Evolutionary conservation across 1,284 basidiomycete genomes (phyloP).

Genomic region (Ganoderma leucocontextum): DNA sequence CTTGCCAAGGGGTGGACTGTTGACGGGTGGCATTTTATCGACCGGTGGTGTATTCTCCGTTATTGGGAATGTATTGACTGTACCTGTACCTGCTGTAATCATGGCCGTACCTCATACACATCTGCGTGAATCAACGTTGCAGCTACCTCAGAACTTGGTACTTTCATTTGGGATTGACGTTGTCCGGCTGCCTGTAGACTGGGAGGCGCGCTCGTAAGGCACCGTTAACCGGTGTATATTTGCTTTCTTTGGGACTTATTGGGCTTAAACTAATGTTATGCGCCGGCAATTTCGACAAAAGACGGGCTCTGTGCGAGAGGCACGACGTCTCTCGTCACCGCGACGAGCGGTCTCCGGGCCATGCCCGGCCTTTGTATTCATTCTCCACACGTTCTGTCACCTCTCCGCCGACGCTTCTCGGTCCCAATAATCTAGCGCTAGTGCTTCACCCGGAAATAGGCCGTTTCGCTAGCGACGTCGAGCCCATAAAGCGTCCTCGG

Average conservation of each 20-base stretch:
- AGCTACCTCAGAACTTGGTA: background rate
- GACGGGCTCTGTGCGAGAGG: slow-evolving; percentile 8
- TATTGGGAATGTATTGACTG: background rate
- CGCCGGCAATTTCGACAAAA: slow-evolving; percentile 6
- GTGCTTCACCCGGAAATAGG: background rate
- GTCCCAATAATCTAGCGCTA: background rate
- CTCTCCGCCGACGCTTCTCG: background rate
- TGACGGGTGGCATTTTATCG: background rate
- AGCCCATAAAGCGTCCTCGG: slow-evolving; percentile 13
- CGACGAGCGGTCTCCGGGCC: background rate
- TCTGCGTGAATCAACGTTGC: background rate
- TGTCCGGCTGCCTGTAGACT: background rate
- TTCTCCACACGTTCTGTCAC: slow-evolving; percentile 13
- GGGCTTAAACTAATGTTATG: background rate
- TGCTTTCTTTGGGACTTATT: background rate
- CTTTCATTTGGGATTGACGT: background rate
- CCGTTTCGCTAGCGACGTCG: slow-evolving; percentile 8
- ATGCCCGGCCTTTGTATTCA: slow-evolving; percentile 1
- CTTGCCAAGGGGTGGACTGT: background rate
- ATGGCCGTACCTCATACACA: background rate
- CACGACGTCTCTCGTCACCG: slow-evolving; percentile 11
- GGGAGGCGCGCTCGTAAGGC: background rate
- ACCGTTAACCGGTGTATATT: background rate
- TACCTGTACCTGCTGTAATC: background rate
- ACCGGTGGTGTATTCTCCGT: background rate